Evolutionary conservation across 1,139 yeast genomes (phyloP).

Genomic region (Dujonia santamariae): DNA sequence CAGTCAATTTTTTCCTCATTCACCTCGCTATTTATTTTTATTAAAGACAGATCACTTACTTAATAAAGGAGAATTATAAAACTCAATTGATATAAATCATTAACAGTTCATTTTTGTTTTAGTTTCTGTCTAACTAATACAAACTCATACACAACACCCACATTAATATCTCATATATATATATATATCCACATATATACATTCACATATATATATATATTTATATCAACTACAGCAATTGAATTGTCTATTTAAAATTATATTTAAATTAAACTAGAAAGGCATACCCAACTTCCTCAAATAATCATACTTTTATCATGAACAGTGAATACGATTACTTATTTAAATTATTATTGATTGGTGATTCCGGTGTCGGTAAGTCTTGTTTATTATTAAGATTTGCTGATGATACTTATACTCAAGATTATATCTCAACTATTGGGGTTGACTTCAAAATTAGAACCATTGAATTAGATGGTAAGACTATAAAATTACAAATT

Average conservation of each 20-base stretch:
- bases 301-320: too few species aligned
- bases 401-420: constrained; percentile 97
- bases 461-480: constrained; percentile 94
- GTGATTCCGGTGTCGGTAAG: constrained; percentile 98
- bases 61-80: too few species aligned
- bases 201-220: too few species aligned
- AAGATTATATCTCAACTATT: constrained; percentile 94
- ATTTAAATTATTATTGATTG: constrained; percentile 89
- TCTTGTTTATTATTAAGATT: constrained; percentile 92
- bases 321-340: constrained; percentile 94
- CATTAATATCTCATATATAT: not conserved
- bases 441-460: constrained; percentile 98
- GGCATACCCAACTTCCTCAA: too few species aligned
- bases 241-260: too few species aligned
- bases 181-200: not conserved
- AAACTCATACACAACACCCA: not conserved
- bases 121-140: too few species aligned
- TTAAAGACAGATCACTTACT: too few species aligned
- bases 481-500: constrained; percentile 93
- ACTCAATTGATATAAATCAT: too few species aligned
- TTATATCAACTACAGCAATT: too few species aligned
- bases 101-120: too few species aligned
- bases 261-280: not conserved
- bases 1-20: too few species aligned
- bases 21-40: too few species aligned